These are phyloP conservation scores for Keqinozyma sinolaborantium DNA, from an alignment of 1,139 yeast species.

Conservation along the genomic window DNA sequence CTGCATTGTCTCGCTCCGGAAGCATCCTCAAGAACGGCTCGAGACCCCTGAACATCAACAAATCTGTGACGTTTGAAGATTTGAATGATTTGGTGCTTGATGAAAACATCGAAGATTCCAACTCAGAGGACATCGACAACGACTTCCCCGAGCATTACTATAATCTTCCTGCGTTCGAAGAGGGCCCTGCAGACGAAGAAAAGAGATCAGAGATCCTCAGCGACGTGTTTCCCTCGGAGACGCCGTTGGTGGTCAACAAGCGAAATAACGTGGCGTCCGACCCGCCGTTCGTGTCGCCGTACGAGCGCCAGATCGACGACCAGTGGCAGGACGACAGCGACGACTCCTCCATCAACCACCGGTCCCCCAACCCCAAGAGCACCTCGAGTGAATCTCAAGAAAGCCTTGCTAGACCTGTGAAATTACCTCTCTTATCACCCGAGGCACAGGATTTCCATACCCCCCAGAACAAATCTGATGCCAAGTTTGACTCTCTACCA, in stretches of 20 bases:
- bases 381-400: background rate
- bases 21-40: slow-evolving; percentile 15
- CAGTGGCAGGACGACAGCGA: background rate
- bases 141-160: slow-evolving; percentile 20
- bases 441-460: background rate
- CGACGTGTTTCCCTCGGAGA: slow-evolving; percentile 36
- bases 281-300: background rate
- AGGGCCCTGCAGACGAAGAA: slow-evolving; percentile 20
- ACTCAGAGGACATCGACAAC: slow-evolving; percentile 9
- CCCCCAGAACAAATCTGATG: background rate
- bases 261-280: slow-evolving; percentile 4
- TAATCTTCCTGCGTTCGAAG: slow-evolving; percentile 18
- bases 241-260: slow-evolving; percentile 38
- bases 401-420: slow-evolving; percentile 2
- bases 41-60: slow-evolving; percentile 17
- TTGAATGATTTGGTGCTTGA: slow-evolving; percentile 29
- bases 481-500: background rate
- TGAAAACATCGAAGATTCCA: slow-evolving; percentile 12
- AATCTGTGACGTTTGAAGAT: slow-evolving; percentile 42
- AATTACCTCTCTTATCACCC: slow-evolving; percentile 3
- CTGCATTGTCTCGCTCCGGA: slow-evolving; percentile 12
- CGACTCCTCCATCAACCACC: too few relatives aligned
- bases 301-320: background rate
- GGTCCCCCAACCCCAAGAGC: background rate
- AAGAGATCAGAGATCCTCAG: slow-evolving; percentile 39